Evolutionary conservation across 805 yeast species (phyloP), one percentile per base, ranked within the genome.

Genomic region (Clavispora carvajalis): DNA sequence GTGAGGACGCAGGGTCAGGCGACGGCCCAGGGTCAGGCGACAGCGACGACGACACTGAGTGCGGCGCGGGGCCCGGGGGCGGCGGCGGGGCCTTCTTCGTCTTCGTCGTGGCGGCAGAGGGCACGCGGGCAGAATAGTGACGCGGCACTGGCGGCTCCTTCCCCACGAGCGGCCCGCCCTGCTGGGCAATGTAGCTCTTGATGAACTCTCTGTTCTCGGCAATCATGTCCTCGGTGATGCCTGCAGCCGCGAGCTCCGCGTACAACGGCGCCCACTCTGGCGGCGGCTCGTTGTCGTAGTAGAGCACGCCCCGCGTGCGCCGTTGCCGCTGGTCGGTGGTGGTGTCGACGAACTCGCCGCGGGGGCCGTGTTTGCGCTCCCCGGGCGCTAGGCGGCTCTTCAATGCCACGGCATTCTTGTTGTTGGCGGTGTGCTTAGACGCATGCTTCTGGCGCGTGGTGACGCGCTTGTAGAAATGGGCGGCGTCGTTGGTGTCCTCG

Each of bases 401-500:
- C 58, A 87, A 66, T 8, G 90, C 93, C 48, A 90, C 76, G 3
- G 97, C 96, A 53, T 86, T 87, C 53, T 85, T 88, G 65, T 91
- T 93, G 55, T 79, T 80, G 11, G 80, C 69, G 0, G 99, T 93
- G 44, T 82, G 85, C 62, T 85, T 89, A 23, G 95, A 82, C 1
- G 85, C 98, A 61, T 89, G 80, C 59, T 88, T 91, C 41, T 80
- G 83, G 46, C 91, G 76, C 36, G 75, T 68, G 11, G 77, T 69
- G 3, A 93, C 89, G 45, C 88, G 74, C 59, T 90, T 91, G 59
- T 67, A 73, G 67, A 93, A 89, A 54, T 84, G 91, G 3, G 85
- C 67, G 0, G 98, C 98, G 52, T 93, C 99, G 38, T 68, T 71
- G 41, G 85, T 79, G 63, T 91, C 96, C 51, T 89, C 96, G 60